Evolutionary conservation across 1,139 yeast genomes (phyloP), one percentile per base, ranked within the genome.

Genomic region (Blastobotrys proliferans): DNA sequence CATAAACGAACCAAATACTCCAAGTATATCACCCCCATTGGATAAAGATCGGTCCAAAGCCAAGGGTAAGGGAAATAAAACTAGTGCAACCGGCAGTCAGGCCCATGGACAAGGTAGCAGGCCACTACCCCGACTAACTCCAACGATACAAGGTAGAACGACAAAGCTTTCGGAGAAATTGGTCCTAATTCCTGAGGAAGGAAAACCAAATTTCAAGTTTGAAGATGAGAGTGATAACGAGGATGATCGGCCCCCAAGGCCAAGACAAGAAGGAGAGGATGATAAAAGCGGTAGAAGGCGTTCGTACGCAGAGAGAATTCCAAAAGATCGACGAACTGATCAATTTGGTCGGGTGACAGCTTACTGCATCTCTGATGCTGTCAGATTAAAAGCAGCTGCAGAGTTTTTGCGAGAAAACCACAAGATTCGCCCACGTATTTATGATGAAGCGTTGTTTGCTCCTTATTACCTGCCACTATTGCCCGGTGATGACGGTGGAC

Each of bases 371-470:
- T 81, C 95, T 20, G 96, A 87, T 46, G 87, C 84, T 18, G 81
- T 88, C 58, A 73, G 84, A 54, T 65, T 90, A 41, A 71, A 73
- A 30, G 70, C 77, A 2, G 78, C 87, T 1, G 73, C 83, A 1
- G 72, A 74, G 43, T 90, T 85, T 55, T 64, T 90, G 34, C 69
- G 75, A 35, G 71, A 74, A 13, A 73, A 81, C 42, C 97, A 90
- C 61, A 81, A 81, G 55, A 94, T 88, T 2, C 76, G 85, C 19
- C 95, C 97, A 1, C 68, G 97, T 48, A 62, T 84, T 21, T 90
- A 90, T 55, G 97, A 90, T 61, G 97, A 90, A 55, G 94, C 90
- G 5, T 66, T 92, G 25, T 92, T 88, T 59, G 92, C 87, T 2
- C 95, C 96, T 0, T 92, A 92, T 56, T 76, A 88, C 19, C 68